These are phyloP conservation scores for Scleromitrula shiraiana DNA, from an alignment of 2,329 filamentous ascomycete genomes.

Conservation along the genomic window DNA sequence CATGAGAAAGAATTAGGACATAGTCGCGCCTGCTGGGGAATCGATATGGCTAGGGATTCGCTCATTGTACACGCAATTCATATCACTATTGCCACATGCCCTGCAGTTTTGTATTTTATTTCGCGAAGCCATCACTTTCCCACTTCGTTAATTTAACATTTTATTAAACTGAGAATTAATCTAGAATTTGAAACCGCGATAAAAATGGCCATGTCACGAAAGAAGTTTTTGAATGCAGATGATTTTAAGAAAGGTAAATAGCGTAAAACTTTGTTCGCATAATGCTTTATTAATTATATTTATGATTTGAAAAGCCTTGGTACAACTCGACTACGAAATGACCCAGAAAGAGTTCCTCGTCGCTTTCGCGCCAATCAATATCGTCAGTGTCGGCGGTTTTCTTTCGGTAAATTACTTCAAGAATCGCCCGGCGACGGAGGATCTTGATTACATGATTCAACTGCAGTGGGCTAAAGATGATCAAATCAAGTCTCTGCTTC, in stretches of 20 bases:
- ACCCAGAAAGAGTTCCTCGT: not conserved
- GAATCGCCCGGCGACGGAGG: not conserved
- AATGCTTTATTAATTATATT: not conserved
- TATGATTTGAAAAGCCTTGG: not conserved
- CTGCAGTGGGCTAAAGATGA: not conserved
- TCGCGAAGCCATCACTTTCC: too few species aligned
- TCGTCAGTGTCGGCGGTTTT: constrained; percentile 1
- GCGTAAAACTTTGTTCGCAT: too few species aligned
- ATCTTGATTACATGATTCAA: not conserved
- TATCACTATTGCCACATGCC: too few species aligned
- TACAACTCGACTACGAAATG: constrained; percentile 1
- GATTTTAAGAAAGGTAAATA: not conserved
- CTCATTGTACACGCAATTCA: too few species aligned
- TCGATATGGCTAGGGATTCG: too few species aligned
- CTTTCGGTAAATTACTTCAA: not conserved
- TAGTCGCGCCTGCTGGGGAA: too few species aligned
- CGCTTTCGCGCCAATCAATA: not conserved
- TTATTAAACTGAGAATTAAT: too few species aligned
- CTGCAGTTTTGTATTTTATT: too few species aligned
- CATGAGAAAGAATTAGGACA: too few species aligned
- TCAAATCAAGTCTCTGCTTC: not conserved
- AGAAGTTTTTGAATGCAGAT: not conserved
- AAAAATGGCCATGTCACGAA: too few species aligned
- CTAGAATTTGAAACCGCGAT: too few species aligned
- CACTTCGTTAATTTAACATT: too few species aligned